phyloP scores from a whole-genome alignment of 257 asterid species.

The Striga asiatica region DNA sequence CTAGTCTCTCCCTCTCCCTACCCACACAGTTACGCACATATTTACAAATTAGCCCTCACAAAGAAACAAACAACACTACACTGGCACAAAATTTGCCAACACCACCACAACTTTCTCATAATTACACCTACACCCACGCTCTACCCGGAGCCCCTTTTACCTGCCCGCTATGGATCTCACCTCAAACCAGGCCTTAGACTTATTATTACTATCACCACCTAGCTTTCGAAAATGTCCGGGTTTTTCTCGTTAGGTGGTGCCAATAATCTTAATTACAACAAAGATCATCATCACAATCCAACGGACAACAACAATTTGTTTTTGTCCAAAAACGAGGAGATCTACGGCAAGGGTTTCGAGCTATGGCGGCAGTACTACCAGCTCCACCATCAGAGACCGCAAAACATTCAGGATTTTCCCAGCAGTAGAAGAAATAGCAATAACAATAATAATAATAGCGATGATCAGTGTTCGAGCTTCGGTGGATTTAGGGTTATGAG shows the following conservation, averaged over 20 bases:
- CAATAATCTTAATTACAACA: neutral
- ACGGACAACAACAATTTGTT: constrained; percentile 23
- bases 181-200: constrained; percentile 24
- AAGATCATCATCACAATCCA: constrained; percentile 9
- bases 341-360: constrained; percentile 83
- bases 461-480: constrained; percentile 18
- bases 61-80: constrained; percentile 8
- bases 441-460: constrained; percentile 14
- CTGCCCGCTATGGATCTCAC: constrained; percentile 33
- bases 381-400: constrained; percentile 29
- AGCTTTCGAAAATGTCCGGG: constrained; percentile 47
- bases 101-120: neutral
- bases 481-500: constrained; percentile 24
- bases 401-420: constrained; percentile 21
- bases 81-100: constrained; percentile 4
- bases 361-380: constrained; percentile 71
- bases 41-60: too few species aligned
- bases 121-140: neutral
- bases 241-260: constrained; percentile 50
- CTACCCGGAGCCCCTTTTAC: constrained; percentile 9
- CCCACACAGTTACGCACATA: neutral
- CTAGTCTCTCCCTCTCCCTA: neutral
- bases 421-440: neutral
- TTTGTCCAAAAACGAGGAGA: constrained; percentile 57
- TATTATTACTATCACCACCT: too few species aligned